These are phyloP conservation scores for Blastocystis sp. DNA, from an alignment of 352 stramenopile species.

Conservation along the genomic window DNA sequence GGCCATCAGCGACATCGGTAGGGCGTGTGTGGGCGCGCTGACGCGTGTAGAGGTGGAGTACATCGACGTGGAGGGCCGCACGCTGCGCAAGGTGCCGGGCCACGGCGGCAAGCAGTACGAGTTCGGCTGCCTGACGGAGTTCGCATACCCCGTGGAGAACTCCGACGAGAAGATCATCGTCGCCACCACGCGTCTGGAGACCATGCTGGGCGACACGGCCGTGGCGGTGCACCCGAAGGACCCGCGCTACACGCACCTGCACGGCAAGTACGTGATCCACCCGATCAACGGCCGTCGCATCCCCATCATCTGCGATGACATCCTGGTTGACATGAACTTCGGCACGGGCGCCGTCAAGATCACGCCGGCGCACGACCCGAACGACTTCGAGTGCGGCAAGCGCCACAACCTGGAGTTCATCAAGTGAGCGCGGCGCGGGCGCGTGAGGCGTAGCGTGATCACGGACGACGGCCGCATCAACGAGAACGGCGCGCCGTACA, in stretches of 20 bases:
- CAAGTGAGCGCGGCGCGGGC: constrained; percentile 72
- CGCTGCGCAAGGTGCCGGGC: constrained; percentile 89
- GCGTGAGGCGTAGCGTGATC: constrained; percentile 78
- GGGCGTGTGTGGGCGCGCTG: not conserved
- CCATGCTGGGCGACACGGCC: constrained; percentile 96
- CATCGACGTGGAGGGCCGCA: constrained; percentile 91
- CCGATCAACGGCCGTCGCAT: constrained; percentile 90
- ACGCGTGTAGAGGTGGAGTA: constrained; percentile 92
- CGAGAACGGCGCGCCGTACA: constrained; percentile 82
- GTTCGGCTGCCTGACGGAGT: constrained; percentile 94
- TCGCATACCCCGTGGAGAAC: constrained; percentile 92
- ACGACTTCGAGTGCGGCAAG: constrained; percentile 97
- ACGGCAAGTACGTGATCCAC: constrained; percentile 90
- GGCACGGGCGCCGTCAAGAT: constrained; percentile 93
- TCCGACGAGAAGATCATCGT: constrained; percentile 81
- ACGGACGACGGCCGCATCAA: constrained; percentile 93
- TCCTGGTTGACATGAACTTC: constrained; percentile 95
- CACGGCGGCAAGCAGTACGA: constrained; percentile 95
- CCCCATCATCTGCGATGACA: constrained; percentile 89
- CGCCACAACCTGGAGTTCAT: constrained; percentile 94
- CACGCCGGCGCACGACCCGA: constrained; percentile 97
- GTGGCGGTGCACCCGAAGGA: constrained; percentile 98
- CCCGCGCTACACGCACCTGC: constrained; percentile 88
- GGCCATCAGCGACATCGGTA: constrained; percentile 84
- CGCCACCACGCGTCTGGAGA: constrained; percentile 95